A percentile compares a stretch with the other conserved stretches of the same genome.
These are phyloP conservation scores for Exophiala lecanii-corni DNA, from an alignment of 2,329 filamentous ascomycete genomes.

Conservation along the genomic window DNA sequence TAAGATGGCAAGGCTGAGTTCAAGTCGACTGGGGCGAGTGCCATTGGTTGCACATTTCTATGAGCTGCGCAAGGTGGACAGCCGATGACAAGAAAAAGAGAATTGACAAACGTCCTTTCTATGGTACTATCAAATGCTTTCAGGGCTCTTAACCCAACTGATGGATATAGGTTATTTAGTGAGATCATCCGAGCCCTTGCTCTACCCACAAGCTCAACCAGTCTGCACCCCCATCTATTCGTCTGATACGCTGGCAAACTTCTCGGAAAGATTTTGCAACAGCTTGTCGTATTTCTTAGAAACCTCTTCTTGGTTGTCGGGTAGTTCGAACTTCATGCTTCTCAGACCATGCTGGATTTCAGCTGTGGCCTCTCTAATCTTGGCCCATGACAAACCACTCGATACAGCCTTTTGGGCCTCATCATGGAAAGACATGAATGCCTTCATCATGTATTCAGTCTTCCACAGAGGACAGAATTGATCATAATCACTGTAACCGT, in stretches of 20 bases:
- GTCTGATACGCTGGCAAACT: slow-evolving; percentile 93
- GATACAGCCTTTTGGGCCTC: slow-evolving; percentile 93
- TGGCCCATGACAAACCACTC: slow-evolving; percentile 86
- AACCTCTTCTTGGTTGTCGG: slow-evolving; percentile 73
- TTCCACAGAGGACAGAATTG: slow-evolving; percentile 99
- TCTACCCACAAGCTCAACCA: no score
- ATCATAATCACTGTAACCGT: slow-evolving; percentile 98
- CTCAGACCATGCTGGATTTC: slow-evolving; percentile 82
- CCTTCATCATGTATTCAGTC: slow-evolving; percentile 99
- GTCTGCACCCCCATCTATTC: slow-evolving; percentile 64
- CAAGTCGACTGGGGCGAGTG: no score
- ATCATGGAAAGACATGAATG: slow-evolving; percentile 96
- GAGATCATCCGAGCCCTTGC: no score
- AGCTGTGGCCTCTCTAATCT: slow-evolving; percentile 83
- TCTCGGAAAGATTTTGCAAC: slow-evolving; percentile 88
- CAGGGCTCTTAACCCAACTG: no score
- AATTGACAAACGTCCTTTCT: no score
- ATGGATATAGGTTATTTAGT: no score
- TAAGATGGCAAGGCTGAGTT: no score
- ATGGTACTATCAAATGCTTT: no score
- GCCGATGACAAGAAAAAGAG: no score
- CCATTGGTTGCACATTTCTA: no score
- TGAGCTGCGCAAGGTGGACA: no score
- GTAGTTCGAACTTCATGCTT: slow-evolving; percentile 95
- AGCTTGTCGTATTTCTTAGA: slow-evolving; percentile 92